phyloP scores from a whole-genome alignment of 176 grass and related monocot species.

The Miscanthus lutarioriparius region DNA sequence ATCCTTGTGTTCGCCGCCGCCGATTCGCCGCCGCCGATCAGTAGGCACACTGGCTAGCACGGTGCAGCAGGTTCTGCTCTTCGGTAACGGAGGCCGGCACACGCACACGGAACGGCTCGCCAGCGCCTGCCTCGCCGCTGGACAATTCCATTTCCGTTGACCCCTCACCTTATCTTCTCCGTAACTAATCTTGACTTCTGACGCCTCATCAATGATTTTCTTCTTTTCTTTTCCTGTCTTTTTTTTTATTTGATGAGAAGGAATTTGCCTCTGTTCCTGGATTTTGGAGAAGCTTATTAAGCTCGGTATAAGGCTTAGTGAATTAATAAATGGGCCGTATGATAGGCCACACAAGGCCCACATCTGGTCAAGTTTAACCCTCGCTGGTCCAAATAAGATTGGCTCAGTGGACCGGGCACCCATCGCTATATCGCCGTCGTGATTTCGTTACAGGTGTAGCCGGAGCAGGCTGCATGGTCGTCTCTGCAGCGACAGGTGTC shows the following conservation, averaged over 20 bases:
- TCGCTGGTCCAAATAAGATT: not conserved
- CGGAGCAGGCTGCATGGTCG: not conserved
- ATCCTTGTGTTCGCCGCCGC: not conserved
- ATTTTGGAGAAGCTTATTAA: not conserved
- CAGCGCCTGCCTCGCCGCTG: not conserved
- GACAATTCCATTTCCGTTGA: not conserved
- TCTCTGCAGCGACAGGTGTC: conserved; percentile 24
- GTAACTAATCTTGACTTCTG: not conserved
- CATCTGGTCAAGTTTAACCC: not conserved
- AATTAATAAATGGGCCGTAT: not conserved
- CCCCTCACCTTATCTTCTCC: not conserved
- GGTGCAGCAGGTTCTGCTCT: not conserved
- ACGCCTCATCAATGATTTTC: not conserved
- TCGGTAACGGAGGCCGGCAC: not conserved
- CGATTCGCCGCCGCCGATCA: not conserved
- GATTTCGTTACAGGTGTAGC: not conserved
- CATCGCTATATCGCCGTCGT: not conserved
- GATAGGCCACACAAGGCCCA: not conserved
- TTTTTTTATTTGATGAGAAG: not conserved
- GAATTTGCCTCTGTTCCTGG: too few species aligned
- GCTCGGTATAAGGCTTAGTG: not conserved
- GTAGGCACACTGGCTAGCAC: not conserved
- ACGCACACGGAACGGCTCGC: not conserved
- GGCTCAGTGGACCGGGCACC: not conserved
- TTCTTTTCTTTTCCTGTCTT: not conserved